Evolutionary conservation across 1,139 yeast genomes (phyloP), one percentile per base, ranked within the genome.

Genomic region (Yamadazyma taylorii): DNA sequence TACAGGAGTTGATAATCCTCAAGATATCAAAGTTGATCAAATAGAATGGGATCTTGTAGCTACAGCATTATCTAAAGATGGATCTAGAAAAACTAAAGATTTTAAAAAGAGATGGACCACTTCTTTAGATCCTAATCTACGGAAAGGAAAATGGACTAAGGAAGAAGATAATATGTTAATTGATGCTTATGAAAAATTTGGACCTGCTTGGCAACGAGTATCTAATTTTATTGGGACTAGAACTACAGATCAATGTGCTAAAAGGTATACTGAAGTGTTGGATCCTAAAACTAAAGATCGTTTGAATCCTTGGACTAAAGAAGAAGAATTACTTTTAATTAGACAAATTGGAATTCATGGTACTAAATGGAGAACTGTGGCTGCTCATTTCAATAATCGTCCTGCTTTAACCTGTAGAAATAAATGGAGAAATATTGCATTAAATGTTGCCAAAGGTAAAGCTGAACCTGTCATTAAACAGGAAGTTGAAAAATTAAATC

Each of bases 191-290:
- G 66, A 75, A 34, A 75, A 71, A 45, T 74, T 75, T 57, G 97
- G 97, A 0, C 75, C 96, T 0, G 75, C 81, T 28, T 90, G 97
- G 97, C 86, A 85, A 45, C 81, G 82, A 48, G 90, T 90, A 7
- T 81, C 96, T 0, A 64, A 72, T 36, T 81, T 77, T 37, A 85
- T 89, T 10, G 75, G 79, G 2, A 95, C 96, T 3, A 69, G 97
- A 52, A 90, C 96, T 1, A 96, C 89, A 55, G 97, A 89, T 58
- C 97, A 90, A 62, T 90, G 97, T 63, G 88, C 96, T 2, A 90
- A 90, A 54, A 65, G 97, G 48, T 90, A 88, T 58, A 79, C 84
- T 15, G 97, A 90, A 53, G 96, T 89, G 2, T 62, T 90, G 41
- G 95, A 87, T 50, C 97, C 97, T 2, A 74, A 63, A 49, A 82